These are phyloP conservation scores for Corrigiola litoralis DNA, from an alignment of 179 eudicot genomes.

Conservation along the genomic window DNA sequence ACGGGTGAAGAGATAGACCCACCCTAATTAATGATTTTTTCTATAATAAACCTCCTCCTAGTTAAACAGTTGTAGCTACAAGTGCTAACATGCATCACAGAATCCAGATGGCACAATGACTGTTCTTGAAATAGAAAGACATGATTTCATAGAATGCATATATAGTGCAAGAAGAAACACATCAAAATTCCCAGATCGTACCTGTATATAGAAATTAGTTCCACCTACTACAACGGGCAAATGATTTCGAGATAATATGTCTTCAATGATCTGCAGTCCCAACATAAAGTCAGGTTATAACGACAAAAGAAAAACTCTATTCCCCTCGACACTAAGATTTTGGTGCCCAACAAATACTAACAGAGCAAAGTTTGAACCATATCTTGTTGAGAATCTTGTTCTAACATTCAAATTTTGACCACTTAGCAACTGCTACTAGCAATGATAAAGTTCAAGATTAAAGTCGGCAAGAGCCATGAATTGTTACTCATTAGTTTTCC, in stretches of 20 bases:
- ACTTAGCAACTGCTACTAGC: too few relatives aligned
- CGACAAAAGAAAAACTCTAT: neutral
- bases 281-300: constrained; percentile 2
- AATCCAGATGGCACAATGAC: neutral
- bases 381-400: neutral
- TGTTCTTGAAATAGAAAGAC: neutral
- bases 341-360: neutral
- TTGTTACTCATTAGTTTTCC: too few relatives aligned
- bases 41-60: too few relatives aligned
- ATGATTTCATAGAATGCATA: neutral
- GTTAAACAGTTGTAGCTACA: neutral
- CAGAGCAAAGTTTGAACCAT: neutral
- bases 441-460: too few relatives aligned
- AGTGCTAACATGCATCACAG: neutral
- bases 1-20: neutral
- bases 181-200: constrained; percentile 17
- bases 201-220: constrained; percentile 96
- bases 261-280: constrained; percentile 64
- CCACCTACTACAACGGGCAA: constrained; percentile 93
- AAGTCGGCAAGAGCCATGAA: too few relatives aligned
- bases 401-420: too few relatives aligned
- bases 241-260: constrained; percentile 53
- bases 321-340: neutral
- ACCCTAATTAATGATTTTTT: neutral
- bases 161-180: neutral